Evolutionary conservation across 2,329 filamentous ascomycete species (phyloP).

Genomic region (Aspergillus eucalypticola): DNA sequence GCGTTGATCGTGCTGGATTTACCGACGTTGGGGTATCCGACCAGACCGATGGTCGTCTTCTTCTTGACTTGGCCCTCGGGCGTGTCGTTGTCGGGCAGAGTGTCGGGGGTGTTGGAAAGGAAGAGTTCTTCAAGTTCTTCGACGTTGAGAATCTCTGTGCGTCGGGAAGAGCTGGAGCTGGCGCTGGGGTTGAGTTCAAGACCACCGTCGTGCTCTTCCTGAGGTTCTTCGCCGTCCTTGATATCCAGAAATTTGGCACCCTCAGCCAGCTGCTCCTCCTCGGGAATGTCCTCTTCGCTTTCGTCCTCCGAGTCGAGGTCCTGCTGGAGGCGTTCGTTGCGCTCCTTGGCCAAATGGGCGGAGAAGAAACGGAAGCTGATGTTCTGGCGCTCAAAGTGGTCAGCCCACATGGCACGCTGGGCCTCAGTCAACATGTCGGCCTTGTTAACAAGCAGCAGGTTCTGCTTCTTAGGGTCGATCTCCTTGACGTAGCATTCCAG

Average conservation of each 20-base stretch:
- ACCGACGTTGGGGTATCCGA: constrained; percentile 97
- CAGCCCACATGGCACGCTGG: constrained; percentile 81
- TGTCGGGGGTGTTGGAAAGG: constrained; percentile 68
- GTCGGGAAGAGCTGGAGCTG: constrained; percentile 40
- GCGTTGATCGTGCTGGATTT: constrained; percentile 99
- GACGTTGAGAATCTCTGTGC: constrained; percentile 80
- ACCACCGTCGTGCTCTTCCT: constrained; percentile 29
- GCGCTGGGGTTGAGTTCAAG: constrained; percentile 13
- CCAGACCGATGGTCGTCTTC: constrained; percentile 87
- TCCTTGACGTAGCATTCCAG: constrained; percentile 93
- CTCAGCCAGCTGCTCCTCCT: constrained; percentile 25
- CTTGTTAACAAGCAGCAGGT: constrained; percentile 94
- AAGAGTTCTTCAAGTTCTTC: constrained; percentile 91
- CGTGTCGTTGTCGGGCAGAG: constrained; percentile 45
- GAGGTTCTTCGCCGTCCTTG: constrained; percentile 31
- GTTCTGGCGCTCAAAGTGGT: constrained; percentile 75
- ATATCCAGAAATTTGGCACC: constrained; percentile 18
- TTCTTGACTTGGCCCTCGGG: constrained; percentile 49
- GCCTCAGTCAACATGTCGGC: constrained; percentile 95
- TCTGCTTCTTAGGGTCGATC: constrained; percentile 83
- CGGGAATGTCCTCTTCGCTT: constrained; percentile 23
- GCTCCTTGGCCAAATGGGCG: constrained; percentile 84
- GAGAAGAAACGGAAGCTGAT: constrained; percentile 98
- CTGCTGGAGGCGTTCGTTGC: constrained; percentile 69
- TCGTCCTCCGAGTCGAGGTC: constrained; percentile 48